phyloP scores from a whole-genome alignment of 768 basidiomycete species.

The Chlorophyllum brunneum region DNA sequence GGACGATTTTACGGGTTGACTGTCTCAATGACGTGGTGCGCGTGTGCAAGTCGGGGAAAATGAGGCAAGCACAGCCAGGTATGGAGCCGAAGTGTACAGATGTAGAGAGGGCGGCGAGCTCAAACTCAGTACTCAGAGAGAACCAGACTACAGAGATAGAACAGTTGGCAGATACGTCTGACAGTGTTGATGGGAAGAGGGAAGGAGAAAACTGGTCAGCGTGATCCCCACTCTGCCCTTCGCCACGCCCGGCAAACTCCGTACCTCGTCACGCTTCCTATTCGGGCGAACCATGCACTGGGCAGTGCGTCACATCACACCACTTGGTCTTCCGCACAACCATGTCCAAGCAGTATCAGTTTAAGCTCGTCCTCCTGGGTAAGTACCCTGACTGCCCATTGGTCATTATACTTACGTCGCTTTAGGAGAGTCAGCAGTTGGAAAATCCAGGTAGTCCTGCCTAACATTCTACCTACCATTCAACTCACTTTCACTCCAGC shows the following conservation, averaged over 20 bases:
- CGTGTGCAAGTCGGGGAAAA: slow-evolving; percentile 8
- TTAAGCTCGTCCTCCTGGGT: slow-evolving; percentile 97
- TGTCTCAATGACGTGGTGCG: slow-evolving; percentile 32
- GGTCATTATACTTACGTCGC: slow-evolving; percentile 14
- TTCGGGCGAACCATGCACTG: not conserved
- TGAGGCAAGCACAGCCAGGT: slow-evolving; percentile 11
- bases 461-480: slow-evolving; percentile 18
- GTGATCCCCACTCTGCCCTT: slow-evolving; percentile 1
- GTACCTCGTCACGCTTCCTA: not conserved
- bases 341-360: slow-evolving; percentile 93
- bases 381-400: slow-evolving; percentile 20
- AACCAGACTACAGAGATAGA: slow-evolving; percentile 12
- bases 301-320: slow-evolving; percentile 17
- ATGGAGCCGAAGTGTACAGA: slow-evolving; percentile 4
- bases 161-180: slow-evolving; percentile 12
- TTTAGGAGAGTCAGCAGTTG: slow-evolving; percentile 94
- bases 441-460: slow-evolving; percentile 77
- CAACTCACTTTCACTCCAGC: slow-evolving; percentile 42
- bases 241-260: not conserved
- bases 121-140: slow-evolving; percentile 26
- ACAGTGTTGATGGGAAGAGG: slow-evolving; percentile 17
- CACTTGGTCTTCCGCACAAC: slow-evolving; percentile 29
- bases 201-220: slow-evolving; percentile 12
- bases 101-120: slow-evolving; percentile 16
- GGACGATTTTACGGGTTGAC: slow-evolving; percentile 15